Evolutionary conservation across 1,284 basidiomycete species (phyloP), one percentile per base, ranked within the genome.

Genomic region (Termitomyces sp.): DNA sequence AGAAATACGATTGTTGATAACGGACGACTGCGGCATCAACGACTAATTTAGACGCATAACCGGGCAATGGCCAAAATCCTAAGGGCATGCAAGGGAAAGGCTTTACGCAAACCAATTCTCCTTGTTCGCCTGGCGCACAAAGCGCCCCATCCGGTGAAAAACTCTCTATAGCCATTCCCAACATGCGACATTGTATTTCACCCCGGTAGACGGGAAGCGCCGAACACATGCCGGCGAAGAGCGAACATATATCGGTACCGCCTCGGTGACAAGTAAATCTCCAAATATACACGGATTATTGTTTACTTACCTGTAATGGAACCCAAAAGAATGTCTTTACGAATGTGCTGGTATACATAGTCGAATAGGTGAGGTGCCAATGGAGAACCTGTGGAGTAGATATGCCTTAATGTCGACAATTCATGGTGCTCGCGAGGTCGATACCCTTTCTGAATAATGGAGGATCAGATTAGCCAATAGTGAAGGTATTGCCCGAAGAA

Each of bases 31-130:
- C 88, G 28, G 74, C 74, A 41, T 77, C 71, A 14, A 87, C 83
- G 44, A 74, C 75, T 38, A 78, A 77, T 16, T 78, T 76, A 46
- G 76, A 69, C 49, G 82, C 85, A 66, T 78, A 85, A 7, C 84
- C 85, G 31, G 79, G 71, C 44, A 89, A 69, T 2, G 88, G 88
- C 90, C 91, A 93, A 68, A 94, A 93, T 3, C 88, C 88, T 28
- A 87, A 71, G 1, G 91, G 91, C 78, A 89, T 86, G 62, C 88
- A 91, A 35, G 91, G 91, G 73, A 94, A 93, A 1, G 91, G 87
- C 57, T 78, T 75, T n/a, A 78, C 67, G 63, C 90, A 93, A 21
- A 93, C 86, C 47, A 86, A 71, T 61, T 88, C 84, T 33, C 84
- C 84, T 49, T 79, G 65, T 60, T 79, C 74, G 45, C 74, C 80